Evolutionary conservation across 306 rosid species (phyloP), one percentile per base, ranked within the genome.

Genomic region (Sicyos baderoa): DNA sequence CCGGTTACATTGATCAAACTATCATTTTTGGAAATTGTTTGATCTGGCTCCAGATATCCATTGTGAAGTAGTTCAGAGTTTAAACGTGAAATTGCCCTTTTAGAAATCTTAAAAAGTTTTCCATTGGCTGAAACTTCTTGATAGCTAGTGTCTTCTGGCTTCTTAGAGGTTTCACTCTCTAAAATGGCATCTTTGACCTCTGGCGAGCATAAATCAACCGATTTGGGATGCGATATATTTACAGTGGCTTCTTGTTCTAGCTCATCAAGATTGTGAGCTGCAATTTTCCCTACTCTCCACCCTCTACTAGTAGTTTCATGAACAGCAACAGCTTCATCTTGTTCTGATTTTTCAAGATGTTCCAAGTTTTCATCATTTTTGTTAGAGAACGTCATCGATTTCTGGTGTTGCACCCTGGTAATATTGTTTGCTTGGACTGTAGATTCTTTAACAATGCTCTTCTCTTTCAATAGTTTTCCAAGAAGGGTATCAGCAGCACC

Each of bases 131-230:
- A 54, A 80, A 72, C 77, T 78, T 76, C 84, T 18, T 64, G 58
- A 67, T 64, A 56, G 54, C 52, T 76, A 44, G 53, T 44, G 35
- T 22, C 70, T 40, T 64, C 21, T 56, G 53, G 82, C 82, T 64
- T 17, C 81, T 48, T 54, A 73, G 72, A 80, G 77, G 75, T 52
- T 57, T 74, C 70, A 16, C 58, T 50, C 23, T 74, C 35, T 52
- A 72, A 72, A 19, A 56, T 60, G 72, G 72, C 74, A 76, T 66
- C 74, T 67, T 78, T 65, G 70, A 16, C 67, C 75, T 76, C 82
- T 50, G 57, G 76, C 48, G 10, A 70, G 74, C 70, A 55, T 77
- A 65, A 37, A 64, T 9, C 61, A 32, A 70, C 45, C 10, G 71
- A 59, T 48, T 40, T 77, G 3, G 50, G 65, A 63, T 42, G 51